Evolutionary conservation across 148 eudicot species (phyloP).

Genomic region (Rhododendron kiyosumense): DNA sequence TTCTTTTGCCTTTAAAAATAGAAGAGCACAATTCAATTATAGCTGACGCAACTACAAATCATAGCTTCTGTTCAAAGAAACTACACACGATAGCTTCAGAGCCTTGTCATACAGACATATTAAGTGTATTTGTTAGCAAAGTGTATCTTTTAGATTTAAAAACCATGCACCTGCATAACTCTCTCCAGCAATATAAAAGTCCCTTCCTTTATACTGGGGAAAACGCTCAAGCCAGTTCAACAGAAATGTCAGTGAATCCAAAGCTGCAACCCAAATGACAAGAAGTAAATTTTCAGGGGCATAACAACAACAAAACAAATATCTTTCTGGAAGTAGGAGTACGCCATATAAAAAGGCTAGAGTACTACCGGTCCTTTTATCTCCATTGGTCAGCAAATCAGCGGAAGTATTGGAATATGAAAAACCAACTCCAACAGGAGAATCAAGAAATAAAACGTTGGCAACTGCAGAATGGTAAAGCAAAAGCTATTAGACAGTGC

Average conservation of each 20-base stretch:
- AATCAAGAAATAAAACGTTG: slow-evolving; percentile 75
- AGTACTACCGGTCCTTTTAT: slow-evolving; percentile 72
- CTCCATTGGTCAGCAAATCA: slow-evolving; percentile 71
- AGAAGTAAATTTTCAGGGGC: slow-evolving; percentile 4
- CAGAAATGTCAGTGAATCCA: slow-evolving; percentile 64
- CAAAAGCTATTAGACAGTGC: not conserved
- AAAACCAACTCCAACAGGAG: slow-evolving; percentile 96
- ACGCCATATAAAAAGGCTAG: not conserved
- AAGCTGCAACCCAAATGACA: slow-evolving; percentile 42
- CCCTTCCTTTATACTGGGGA: slow-evolving; percentile 87
- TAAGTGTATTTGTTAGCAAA: not conserved
- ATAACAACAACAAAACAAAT: not conserved
- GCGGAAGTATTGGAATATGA: slow-evolving; percentile 83
- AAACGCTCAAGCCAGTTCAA: slow-evolving; percentile 79
- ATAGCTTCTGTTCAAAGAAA: not conserved
- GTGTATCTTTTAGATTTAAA: not conserved
- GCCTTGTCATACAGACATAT: not conserved
- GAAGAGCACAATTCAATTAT: not conserved
- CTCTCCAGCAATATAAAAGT: slow-evolving; percentile 79
- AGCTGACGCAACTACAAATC: not conserved
- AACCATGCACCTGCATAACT: slow-evolving; percentile 75
- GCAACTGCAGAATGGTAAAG: slow-evolving; percentile 57
- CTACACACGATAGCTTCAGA: not conserved
- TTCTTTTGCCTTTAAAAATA: not conserved
- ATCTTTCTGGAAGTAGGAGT: not conserved